Conservation (phyloP, 2,329 filamentous ascomycete genomes). For the Fusarium foetens region DNA sequence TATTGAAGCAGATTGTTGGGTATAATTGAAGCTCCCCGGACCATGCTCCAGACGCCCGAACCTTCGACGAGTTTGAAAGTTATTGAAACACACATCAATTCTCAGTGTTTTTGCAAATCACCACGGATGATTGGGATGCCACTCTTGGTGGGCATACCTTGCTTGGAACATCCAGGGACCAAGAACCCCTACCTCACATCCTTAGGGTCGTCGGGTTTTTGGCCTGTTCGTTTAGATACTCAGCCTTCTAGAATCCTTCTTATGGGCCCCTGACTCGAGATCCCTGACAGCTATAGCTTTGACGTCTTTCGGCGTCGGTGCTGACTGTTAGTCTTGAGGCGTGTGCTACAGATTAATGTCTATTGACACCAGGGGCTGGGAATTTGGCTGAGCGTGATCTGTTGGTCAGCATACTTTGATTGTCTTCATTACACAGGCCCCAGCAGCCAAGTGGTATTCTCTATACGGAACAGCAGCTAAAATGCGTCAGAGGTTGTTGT, state of each 20-base stretch:
- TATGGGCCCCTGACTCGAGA: constrained; percentile 17
- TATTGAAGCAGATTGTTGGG: constrained; percentile 4
- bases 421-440: constrained; percentile 22
- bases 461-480: neutral
- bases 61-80: neutral
- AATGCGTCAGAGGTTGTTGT: constrained; percentile 17
- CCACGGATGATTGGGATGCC: constrained; percentile 4
- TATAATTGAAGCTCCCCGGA: neutral
- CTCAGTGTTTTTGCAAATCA: neutral
- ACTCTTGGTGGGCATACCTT: constrained; percentile 16
- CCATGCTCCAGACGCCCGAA: neutral
- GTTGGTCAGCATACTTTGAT: constrained; percentile 24
- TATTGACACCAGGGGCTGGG: constrained; percentile 21
- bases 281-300: constrained; percentile 30
- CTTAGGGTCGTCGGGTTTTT: constrained; percentile 4
- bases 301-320: constrained; percentile 28
- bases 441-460: constrained; percentile 19
- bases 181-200: constrained; percentile 25
- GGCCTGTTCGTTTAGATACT: constrained; percentile 24
- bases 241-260: constrained; percentile 46
- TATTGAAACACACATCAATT: neutral
- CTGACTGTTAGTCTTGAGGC: constrained; percentile 21
- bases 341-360: constrained; percentile 29
- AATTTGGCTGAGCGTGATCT: constrained; percentile 4
- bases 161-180: constrained; percentile 3